These are phyloP conservation scores for Candida golubevii DNA, from an alignment of 805 yeast genomes.

Conservation along the genomic window DNA sequence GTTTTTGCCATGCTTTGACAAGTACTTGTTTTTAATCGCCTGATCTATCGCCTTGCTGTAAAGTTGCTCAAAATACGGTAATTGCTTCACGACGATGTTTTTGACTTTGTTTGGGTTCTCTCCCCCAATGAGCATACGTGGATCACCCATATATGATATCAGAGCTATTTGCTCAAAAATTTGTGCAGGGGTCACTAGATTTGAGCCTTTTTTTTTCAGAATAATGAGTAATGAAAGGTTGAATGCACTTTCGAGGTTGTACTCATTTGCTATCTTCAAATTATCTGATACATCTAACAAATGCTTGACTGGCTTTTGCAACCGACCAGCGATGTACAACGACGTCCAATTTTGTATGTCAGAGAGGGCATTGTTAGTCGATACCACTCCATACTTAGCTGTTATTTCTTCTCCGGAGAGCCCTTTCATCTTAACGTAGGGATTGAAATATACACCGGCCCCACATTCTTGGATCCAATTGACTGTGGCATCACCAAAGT, in stretches of 20 bases:
- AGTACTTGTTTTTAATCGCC: constrained; percentile 2
- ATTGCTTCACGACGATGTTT: constrained; percentile 81
- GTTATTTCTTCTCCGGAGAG: constrained; percentile 30
- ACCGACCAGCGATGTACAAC: constrained; percentile 83
- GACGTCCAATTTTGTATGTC: constrained; percentile 85
- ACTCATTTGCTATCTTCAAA: constrained; percentile 63
- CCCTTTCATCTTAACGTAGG: constrained; percentile 61
- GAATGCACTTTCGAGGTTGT: constrained; percentile 74
- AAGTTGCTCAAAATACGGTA: constrained; percentile 59
- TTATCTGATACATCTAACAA: constrained; percentile 52
- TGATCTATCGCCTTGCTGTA: constrained; percentile 59
- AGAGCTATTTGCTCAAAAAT: constrained; percentile 75
- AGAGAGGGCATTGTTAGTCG: constrained; percentile 50
- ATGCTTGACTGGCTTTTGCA: constrained; percentile 89
- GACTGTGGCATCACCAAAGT: constrained; percentile 33
- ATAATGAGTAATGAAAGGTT: constrained; percentile 59
- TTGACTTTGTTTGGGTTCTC: constrained; percentile 87
- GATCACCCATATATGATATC: constrained; percentile 86
- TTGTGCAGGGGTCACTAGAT: constrained; percentile 1
- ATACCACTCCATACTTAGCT: constrained; percentile 85
- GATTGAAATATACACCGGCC: constrained; percentile 92
- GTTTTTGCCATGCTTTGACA: background rate
- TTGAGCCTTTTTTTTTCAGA: constrained; percentile 45
- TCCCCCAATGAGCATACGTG: constrained; percentile 78
- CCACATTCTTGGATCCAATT: constrained; percentile 63